Evolutionary conservation across 768 basidiomycete species (phyloP), one percentile per base, ranked within the genome.

Genomic region (Pleurotus cornucopiae): DNA sequence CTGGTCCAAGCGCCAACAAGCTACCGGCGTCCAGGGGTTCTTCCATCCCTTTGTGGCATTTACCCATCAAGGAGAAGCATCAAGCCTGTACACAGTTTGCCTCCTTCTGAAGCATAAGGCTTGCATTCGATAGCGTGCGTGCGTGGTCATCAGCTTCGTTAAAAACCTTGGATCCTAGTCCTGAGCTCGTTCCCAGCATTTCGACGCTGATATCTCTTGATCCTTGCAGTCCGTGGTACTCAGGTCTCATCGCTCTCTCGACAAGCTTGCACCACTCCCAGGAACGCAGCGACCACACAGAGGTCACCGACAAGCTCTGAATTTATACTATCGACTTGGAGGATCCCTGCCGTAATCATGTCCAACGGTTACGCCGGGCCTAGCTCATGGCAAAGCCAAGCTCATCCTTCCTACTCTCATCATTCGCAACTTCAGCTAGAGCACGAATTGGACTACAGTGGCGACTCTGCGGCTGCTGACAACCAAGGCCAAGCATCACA

Each of bases 351-450:
- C 51, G 62, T 56, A 46, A 54, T 45, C 45, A 65, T 65, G 66
- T 54, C 62, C 20, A 67, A 64, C 56, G 57, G 62, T 20, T 71
- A 66, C 61, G 64, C 58, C 45, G 20, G 61, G 25, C 58, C 41
- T 64, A 67, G 20, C 60, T 60, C 43, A 67, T 67, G 69, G 43
- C 56, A 56, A 49, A 61, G 60, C 18, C 69, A 67, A 61, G 56
- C 60, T 40, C 66, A 65, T 30, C 55, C 62, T 49, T 60, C 60
- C 26, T 71, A 66, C 57, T 34, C 46, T 38, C 62, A 64, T 34
- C 64, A 64, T 20, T n/a, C 55, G n/a, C 62, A 64, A 44, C 61
- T 72, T 37, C 73, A 71, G 57, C 72, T 72, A 21, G 73, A 72
- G 57, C 68, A 68, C n/a, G 71, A 74, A n/a, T 72, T 64, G 49